Base-by-base conservation (phyloP, 176 grass and related monocot species). In the Aegilops tauschii region DNA sequence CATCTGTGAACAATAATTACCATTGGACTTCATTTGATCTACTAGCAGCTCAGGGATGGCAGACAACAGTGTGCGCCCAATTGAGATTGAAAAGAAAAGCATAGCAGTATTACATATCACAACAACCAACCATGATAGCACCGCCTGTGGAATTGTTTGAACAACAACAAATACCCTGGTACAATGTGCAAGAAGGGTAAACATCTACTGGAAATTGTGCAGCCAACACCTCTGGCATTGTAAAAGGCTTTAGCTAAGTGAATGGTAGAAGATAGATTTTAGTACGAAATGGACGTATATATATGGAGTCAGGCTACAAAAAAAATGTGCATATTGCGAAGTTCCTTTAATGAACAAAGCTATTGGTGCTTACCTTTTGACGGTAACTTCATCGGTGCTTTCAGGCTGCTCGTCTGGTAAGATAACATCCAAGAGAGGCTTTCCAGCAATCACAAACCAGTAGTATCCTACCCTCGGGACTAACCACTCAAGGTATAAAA, bases 51-150 rank as follows among this genome's bases (percentile, higher is more conserved):
- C 54, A 79, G 85, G 73, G 63, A 92, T 90, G 78, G 65, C 54
- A 84, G 64, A 68, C 61, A 90, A 84, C 77, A 90, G 72, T 84
- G 75, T 62, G 76, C 87, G 87, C 21, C 91, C 91, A 61, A 90
- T 67, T 70, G 69, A 87, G 42, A 80, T 80, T 80, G 91, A 88
- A 65, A 67, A 67, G 45, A 84, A 47, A 63, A 92, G 77, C 61
- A 87, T 25, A 31, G 80, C 87, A 79, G 68, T 83, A 83, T 30
- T 84, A 66, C 87, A 86, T 62, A 92, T 82, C 61, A 90, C 67
- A 63, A 87, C 66, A 90, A 23, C 32, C 73, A 81, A 30, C 78
- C 49, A 87, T 32, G 84, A 76, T 69, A 87, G 63, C 76, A 90
- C 32, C 69, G 86, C 25, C 18, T 81, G 68, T 42, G 75, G 63